Evolutionary conservation across 202 grass and related monocot species (phyloP).

Genomic region (Alloteropsis angusta): DNA sequence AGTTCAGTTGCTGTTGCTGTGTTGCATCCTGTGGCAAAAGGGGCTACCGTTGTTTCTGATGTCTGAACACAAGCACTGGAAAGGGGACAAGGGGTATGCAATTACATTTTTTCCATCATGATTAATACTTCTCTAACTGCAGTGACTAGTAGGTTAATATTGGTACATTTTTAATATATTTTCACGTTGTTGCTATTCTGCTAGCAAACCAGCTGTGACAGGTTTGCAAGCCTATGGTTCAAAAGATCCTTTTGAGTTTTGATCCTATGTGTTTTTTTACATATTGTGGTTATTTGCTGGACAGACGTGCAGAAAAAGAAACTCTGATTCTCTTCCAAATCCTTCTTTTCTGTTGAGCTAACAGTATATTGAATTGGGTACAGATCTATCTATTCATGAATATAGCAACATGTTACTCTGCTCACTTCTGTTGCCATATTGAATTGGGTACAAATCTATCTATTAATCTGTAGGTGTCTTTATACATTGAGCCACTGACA

Average conservation of each 20-base stretch:
- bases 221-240: background rate
- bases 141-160: background rate
- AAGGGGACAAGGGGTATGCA: too few relatives aligned
- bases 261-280: background rate
- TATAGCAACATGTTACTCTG: background rate
- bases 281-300: background rate
- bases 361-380: background rate
- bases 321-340: background rate
- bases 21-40: background rate
- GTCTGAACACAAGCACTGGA: too few relatives aligned
- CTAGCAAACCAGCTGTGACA: background rate
- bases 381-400: background rate
- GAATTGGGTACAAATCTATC: background rate
- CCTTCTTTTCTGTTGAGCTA: background rate
- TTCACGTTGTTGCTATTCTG: background rate
- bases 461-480: background rate
- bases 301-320: background rate
- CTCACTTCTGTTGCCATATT: background rate
- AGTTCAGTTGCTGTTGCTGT: background rate
- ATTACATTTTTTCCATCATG: too few relatives aligned
- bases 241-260: background rate
- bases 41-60: too few relatives aligned
- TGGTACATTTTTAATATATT: background rate
- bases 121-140: too few relatives aligned
- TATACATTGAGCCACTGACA: constrained; percentile 20